These are phyloP conservation scores for Hypericum perforatum DNA, from an alignment of 345 rosid species.

Conservation along the genomic window DNA sequence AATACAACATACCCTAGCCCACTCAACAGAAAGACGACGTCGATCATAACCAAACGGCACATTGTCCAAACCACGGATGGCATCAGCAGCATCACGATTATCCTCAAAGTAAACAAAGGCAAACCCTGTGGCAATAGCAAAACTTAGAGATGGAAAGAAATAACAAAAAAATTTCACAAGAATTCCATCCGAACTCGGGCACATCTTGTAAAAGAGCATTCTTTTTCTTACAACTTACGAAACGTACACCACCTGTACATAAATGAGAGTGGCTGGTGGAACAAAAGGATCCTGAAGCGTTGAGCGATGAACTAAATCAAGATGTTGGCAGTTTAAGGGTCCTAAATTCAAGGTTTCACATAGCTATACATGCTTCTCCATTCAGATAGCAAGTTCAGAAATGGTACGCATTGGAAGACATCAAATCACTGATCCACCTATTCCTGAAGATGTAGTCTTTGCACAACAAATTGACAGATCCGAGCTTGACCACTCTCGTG, in stretches of 20 bases:
- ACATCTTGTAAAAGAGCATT: slow-evolving; percentile 32
- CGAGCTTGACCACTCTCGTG: slow-evolving; percentile 37
- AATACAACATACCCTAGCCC: slow-evolving; percentile 56
- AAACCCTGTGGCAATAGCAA: slow-evolving; percentile 45
- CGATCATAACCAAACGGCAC: slow-evolving; percentile 63
- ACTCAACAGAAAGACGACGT: slow-evolving; percentile 66
- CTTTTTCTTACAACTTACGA: slow-evolving; percentile 25
- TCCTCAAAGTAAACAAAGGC: slow-evolving; percentile 89
- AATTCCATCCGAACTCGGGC: slow-evolving; percentile 17
- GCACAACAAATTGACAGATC: slow-evolving; percentile 37
- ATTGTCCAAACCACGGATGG: slow-evolving; percentile 61
- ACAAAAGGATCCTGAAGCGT: slow-evolving; percentile 64
- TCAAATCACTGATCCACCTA: slow-evolving; percentile 53
- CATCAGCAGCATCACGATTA: slow-evolving; percentile 79
- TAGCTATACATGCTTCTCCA: slow-evolving; percentile 59
- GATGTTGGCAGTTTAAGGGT: slow-evolving; percentile 42
- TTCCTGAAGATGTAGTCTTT: slow-evolving; percentile 39
- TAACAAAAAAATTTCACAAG: slow-evolving; percentile 2
- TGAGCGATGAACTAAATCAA: slow-evolving; percentile 67
- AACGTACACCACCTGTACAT: slow-evolving; percentile 69
- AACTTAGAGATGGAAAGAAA: slow-evolving; percentile 12
- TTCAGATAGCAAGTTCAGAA: slow-evolving; percentile 55
- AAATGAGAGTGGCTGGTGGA: slow-evolving; percentile 55
- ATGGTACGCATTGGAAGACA: slow-evolving; percentile 58
- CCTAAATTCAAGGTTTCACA: slow-evolving; percentile 48